Conservation (phyloP, 2,329 filamentous ascomycete species). For the Chalaropsis thielavioides region DNA sequence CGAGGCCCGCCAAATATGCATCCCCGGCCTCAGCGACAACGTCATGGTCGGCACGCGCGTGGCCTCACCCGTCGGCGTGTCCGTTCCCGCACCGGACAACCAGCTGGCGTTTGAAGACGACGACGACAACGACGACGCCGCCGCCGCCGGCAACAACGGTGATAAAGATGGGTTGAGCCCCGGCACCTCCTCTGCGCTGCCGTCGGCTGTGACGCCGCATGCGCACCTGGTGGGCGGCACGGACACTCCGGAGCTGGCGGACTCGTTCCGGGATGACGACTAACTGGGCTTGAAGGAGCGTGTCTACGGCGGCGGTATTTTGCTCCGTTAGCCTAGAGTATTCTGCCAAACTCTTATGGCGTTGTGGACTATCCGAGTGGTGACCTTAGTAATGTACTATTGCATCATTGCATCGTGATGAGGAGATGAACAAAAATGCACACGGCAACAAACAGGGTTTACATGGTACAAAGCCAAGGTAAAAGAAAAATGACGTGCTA, state of each 20-base stretch:
- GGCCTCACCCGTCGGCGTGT: conserved; percentile 13
- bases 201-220: neutral
- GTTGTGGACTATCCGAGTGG: too few species aligned
- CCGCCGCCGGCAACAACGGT: too few species aligned
- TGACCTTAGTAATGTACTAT: too few species aligned
- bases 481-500: too few species aligned
- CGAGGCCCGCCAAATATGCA: conserved; percentile 77
- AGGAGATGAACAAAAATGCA: too few species aligned
- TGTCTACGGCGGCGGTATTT: too few species aligned
- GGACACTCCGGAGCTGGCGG: conserved; percentile 13
- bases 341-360: neutral
- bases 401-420: too few species aligned
- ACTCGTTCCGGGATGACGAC: conserved; percentile 17
- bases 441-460: too few species aligned
- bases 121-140: too few species aligned
- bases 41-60: conserved; percentile 46
- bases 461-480: too few species aligned
- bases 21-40: conserved; percentile 50
- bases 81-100: neutral
- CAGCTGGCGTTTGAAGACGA: conserved; percentile 6
- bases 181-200: neutral
- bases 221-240: conserved; percentile 3
- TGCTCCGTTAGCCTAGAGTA: too few species aligned
- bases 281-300: neutral
- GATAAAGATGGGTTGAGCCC: neutral